A percentile compares a stretch with the other conserved stretches of the same genome.
phyloP scores from a whole-genome alignment of 345 rosid genomes.

The Aurinia saxatilis region DNA sequence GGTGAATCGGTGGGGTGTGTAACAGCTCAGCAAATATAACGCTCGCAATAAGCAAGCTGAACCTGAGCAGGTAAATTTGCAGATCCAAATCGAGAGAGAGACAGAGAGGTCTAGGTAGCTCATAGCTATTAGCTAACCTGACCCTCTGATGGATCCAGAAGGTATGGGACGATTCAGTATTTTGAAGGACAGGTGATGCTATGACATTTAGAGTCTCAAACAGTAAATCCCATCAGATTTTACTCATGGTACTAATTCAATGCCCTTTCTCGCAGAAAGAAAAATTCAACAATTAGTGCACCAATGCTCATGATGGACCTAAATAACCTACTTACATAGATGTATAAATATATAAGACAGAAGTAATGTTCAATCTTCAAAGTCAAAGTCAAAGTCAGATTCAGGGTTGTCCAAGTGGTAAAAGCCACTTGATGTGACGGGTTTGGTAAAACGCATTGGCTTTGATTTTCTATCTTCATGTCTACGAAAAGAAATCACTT shows the following conservation, averaged over 20 bases:
- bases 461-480: no score
- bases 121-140: conserved; percentile 7
- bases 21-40: conserved; percentile 25
- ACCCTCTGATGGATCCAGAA: conserved; percentile 22
- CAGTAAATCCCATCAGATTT: conserved; percentile 24
- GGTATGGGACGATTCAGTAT: conserved; percentile 24
- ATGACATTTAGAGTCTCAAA: conserved; percentile 10
- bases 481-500: background rate
- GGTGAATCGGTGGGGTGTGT: conserved; percentile 2
- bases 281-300: conserved; percentile 17
- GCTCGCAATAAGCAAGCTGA: conserved; percentile 28
- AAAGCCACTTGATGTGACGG: conserved; percentile 19
- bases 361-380: conserved; percentile 22
- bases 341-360: conserved; percentile 23
- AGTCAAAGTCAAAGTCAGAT: conserved; percentile 26
- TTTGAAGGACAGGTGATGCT: conserved; percentile 31
- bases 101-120: conserved; percentile 13
- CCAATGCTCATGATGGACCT: conserved; percentile 26
- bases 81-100: conserved; percentile 26
- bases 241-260: conserved; percentile 19
- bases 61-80: conserved; percentile 12
- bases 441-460: conserved; percentile 23
- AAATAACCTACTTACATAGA: conserved; percentile 12
- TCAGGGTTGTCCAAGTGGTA: conserved; percentile 24
- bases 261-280: background rate